Evolutionary conservation across 1,139 yeast genomes (phyloP), one percentile per base, ranked within the genome.

Genomic region (Saccharomyces hybrid): DNA sequence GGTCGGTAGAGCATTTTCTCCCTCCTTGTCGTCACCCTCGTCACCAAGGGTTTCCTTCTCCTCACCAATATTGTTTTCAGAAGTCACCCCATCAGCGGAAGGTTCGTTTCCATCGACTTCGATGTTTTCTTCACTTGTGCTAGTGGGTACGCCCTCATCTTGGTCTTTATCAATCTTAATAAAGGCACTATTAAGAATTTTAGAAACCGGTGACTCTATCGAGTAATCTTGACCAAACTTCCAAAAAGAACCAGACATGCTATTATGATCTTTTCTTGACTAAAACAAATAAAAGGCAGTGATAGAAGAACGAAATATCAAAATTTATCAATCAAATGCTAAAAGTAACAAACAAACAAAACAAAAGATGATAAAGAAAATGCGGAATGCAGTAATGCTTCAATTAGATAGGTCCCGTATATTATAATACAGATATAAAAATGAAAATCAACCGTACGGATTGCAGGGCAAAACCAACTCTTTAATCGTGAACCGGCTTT

Each of bases 181-280:
- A 16, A 20, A 31, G 50, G 41, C 42, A 41, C 42, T 52, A 5
- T 20, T 38, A 13, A 25, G 20, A 52, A 30, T 38, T 13, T 38
- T 38, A 38, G 88, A 83, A 56, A 90, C 83, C 59, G 85, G 81
- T 13, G 89, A 83, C 50, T 83, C 79, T 53, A 88, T 82, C 53
- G 88, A 81, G 70, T 86, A 86, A 59, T 88, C 90, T 70, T 84
- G 86, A 55, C 89, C 87, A 70, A 87, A 86, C 70, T 88, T 84
- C 97, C 97, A 89, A 70, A 89, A 89, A 50, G 90, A 79, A 42
- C 87, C 86, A 5, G 89, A 83, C 90, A 84, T 84, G 54, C 41
- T 58, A 52, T 14, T 50, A n/a, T 38, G 38, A 20, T 23, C 8
- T 16, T 38, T 9, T 8, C 44, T 20, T 20, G 23, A 20, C 23